Conservation (phyloP, 768 basidiomycete species). For the Lactarius hatsudake region DNA sequence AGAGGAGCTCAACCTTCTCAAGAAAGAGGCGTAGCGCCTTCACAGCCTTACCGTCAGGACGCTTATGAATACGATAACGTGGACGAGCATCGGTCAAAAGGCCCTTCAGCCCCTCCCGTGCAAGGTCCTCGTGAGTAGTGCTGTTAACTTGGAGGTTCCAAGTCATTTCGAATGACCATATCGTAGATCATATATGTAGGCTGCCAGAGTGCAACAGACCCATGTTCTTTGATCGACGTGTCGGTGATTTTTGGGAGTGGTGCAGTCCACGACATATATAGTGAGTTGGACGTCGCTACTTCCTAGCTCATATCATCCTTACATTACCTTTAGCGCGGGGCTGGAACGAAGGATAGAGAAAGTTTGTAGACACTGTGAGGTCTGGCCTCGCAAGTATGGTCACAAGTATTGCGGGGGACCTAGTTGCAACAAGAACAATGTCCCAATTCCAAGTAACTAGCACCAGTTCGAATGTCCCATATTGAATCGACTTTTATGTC, state of each 20-base stretch:
- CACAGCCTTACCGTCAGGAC: not conserved
- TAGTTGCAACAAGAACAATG: not conserved
- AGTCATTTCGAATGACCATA: not conserved
- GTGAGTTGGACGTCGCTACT: not conserved
- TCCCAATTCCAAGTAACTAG: too few relatives aligned
- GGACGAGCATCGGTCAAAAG: not conserved
- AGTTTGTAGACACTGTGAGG: not conserved
- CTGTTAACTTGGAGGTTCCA: not conserved
- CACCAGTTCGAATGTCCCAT: not conserved
- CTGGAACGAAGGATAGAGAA: not conserved
- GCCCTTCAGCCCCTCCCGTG: not conserved
- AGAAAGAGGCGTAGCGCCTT: not conserved
- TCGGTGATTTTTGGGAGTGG: conserved; percentile 10
- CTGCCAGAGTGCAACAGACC: not conserved
- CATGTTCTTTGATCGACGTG: not conserved
- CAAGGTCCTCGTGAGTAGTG: not conserved
- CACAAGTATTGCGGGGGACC: not conserved
- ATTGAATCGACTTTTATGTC: not conserved
- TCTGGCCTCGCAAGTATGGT: conserved; percentile 8
- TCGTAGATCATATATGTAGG: conserved; percentile 2
- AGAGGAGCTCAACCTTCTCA: not conserved
- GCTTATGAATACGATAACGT: not conserved
- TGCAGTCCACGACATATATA: conserved; percentile 12
- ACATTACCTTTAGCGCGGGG: not conserved
- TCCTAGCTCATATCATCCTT: not conserved